Base-by-base conservation (phyloP, 2,329 filamentous ascomycete genomes). In the Chaetomiaceae sp. region DNA sequence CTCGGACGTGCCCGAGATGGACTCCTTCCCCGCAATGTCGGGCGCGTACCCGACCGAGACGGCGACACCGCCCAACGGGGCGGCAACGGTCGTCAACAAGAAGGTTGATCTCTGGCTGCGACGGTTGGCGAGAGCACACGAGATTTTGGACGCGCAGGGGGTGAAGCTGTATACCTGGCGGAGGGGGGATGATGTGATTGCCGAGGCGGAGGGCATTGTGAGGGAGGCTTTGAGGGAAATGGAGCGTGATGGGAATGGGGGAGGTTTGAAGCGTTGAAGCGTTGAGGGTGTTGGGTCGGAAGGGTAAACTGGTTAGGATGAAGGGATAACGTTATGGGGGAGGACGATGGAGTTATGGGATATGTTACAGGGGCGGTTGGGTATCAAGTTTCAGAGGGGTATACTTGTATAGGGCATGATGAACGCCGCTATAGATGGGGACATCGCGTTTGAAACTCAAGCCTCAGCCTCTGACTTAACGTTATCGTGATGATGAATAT, bases 81-180 rank as follows among this genome's bases (percentile, higher is more conserved):
- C 47, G 29, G 46, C 55, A 23, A 48, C 48, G 27, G 57, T 42
- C 20, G 56, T 71, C 11, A 89, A 82, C 67, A 89, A 86, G 71
- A 86, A 88, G 59, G 74, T 90, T 51, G 84, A 86, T 55, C 64
- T 90, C 43, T 94, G 88, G 89, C 75, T 77, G 56, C 78, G 84
- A 51, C 73, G 89, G 36, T 80, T 88, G 71, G 78, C 77, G 37
- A 73, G 80, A 40, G 87, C 88, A 3, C 82, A 86, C 58, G 73
- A 75, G 37, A 69, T 73, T 34, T 74, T 92, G 9, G 79, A 81
- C n/a, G 71, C 74, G 5, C 73, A 83, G 34, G 85, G 85, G 4
- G 85, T 94, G 1, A 72, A 78, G 58, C 66, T 94, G 32, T 81
- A 87, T 58, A 89, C 80, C 18, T 94, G 89, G 89, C 76, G 86